Evolutionary conservation across 352 stramenopile genomes (phyloP).

Genomic region (Peronospora tabacina): DNA sequence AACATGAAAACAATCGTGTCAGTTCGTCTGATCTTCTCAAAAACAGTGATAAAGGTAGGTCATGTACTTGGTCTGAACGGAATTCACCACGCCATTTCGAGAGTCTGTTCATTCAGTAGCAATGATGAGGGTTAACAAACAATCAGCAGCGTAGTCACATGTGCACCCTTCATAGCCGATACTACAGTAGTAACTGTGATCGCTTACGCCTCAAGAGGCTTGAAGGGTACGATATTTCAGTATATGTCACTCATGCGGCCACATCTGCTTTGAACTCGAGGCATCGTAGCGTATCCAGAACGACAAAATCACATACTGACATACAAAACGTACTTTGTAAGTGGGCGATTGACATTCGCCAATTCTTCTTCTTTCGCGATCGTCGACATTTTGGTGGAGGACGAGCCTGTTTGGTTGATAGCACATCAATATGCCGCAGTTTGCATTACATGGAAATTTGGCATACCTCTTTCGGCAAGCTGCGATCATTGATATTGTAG

Average conservation of each 20-base stretch:
- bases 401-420: conserved; percentile 15
- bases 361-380: conserved; percentile 52
- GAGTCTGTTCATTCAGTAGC: conserved; percentile 22
- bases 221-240: conserved; percentile 16
- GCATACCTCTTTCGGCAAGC: conserved; percentile 37
- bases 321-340: conserved; percentile 52
- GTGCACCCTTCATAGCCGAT: conserved; percentile 14
- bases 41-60: background rate
- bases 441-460: background rate
- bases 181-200: conserved; percentile 15
- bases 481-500: conserved; percentile 58
- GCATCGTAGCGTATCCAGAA: conserved; percentile 52
- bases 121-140: conserved; percentile 3
- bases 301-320: conserved; percentile 31
- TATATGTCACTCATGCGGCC: conserved; percentile 52
- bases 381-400: conserved; percentile 28
- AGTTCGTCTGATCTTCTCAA: background rate
- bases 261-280: conserved; percentile 25
- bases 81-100: conserved; percentile 37
- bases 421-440: background rate
- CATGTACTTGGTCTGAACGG: conserved; percentile 46
- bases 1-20: background rate
- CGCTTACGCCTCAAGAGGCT: conserved; percentile 28
- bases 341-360: conserved; percentile 55
- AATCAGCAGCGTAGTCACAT: conserved; percentile 5